Percentiles rank a stretch among this genome's conserved stretches.
These are phyloP conservation scores for Fomitiporia mediterranea DNA, from an alignment of 1,284 basidiomycete genomes.

Conservation along the genomic window DNA sequence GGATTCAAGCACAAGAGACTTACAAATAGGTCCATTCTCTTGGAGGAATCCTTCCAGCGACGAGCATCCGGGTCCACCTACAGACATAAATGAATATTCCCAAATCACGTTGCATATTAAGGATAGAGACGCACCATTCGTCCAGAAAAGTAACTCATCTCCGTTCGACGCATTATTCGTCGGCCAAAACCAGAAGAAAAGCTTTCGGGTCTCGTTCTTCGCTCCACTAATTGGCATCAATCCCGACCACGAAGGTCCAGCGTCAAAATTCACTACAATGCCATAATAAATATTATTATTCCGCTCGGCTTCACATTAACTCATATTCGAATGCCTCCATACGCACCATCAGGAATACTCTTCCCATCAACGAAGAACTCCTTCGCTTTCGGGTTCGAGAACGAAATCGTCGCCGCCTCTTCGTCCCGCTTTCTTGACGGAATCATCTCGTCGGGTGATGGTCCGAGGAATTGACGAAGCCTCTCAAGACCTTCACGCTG, in stretches of 20 bases:
- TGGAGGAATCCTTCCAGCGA: slow-evolving; percentile 45
- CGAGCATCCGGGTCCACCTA: slow-evolving; percentile 45
- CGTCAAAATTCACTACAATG: slow-evolving; percentile 34
- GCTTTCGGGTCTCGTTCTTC: slow-evolving; percentile 35
- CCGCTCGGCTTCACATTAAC: too few relatives aligned
- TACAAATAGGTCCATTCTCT: slow-evolving; percentile 44
- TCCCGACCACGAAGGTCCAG: slow-evolving; percentile 38
- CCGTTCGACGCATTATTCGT: slow-evolving; percentile 40
- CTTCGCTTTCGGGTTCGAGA: slow-evolving; percentile 30
- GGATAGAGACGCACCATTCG: slow-evolving; percentile 25
- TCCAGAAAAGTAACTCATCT: slow-evolving; percentile 50
- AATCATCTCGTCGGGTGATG: slow-evolving; percentile 20
- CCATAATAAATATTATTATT: too few relatives aligned
- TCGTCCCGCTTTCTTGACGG: slow-evolving; percentile 14
- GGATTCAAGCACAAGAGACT: slow-evolving; percentile 14
- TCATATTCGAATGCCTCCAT: neutral
- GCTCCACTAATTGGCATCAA: slow-evolving; percentile 35
- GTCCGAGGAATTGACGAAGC: slow-evolving; percentile 40
- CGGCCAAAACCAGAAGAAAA: slow-evolving; percentile 51
- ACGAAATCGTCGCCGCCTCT: slow-evolving; percentile 30
- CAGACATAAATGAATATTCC: neutral
- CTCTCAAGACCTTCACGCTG: slow-evolving; percentile 46
- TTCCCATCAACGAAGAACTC: slow-evolving; percentile 33
- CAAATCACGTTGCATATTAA: neutral
- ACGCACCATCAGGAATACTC: slow-evolving; percentile 31